Percentiles rank a stretch among this genome's conserved stretches.
Evolutionary conservation across 768 basidiomycete species (phyloP).

Genomic region (Coprinopsis marcescibilis): DNA sequence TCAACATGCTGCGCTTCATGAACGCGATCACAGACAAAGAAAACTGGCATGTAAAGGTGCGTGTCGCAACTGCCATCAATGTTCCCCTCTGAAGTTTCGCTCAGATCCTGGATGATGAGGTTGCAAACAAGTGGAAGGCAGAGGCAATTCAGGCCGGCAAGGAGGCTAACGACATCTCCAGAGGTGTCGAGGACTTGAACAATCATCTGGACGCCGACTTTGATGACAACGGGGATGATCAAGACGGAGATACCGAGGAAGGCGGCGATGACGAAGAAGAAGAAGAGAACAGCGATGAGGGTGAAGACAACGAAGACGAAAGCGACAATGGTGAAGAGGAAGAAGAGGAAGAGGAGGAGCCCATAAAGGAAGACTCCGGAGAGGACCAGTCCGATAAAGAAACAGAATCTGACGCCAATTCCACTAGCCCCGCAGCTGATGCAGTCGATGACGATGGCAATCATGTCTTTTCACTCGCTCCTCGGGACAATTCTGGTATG

Average conservation of each 20-base stretch:
- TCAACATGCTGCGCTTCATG: constrained; percentile 21
- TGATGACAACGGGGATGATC: neutral
- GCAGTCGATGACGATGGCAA: no score
- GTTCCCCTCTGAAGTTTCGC: no score
- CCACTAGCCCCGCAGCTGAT: no score
- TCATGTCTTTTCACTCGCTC: no score
- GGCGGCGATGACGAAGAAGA: neutral
- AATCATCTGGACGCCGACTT: neutral
- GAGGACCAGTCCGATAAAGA: no score
- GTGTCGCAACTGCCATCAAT: no score
- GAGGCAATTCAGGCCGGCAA: constrained; percentile 19
- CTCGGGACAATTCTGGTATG: neutral
- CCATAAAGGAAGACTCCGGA: neutral
- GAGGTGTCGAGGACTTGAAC: neutral
- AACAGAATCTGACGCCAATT: no score
- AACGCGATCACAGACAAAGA: constrained; percentile 21
- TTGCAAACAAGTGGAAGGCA: constrained; percentile 15
- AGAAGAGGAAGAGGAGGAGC: neutral
- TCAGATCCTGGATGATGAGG: constrained; percentile 18
- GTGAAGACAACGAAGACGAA: neutral
- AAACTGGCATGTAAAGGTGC: constrained; percentile 21
- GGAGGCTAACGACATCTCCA: neutral
- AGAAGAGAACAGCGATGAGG: neutral
- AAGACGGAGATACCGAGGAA: neutral
- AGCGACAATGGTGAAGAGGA: neutral